Base-by-base conservation (phyloP, 768 basidiomycete species). In the Mycena maculata region DNA sequence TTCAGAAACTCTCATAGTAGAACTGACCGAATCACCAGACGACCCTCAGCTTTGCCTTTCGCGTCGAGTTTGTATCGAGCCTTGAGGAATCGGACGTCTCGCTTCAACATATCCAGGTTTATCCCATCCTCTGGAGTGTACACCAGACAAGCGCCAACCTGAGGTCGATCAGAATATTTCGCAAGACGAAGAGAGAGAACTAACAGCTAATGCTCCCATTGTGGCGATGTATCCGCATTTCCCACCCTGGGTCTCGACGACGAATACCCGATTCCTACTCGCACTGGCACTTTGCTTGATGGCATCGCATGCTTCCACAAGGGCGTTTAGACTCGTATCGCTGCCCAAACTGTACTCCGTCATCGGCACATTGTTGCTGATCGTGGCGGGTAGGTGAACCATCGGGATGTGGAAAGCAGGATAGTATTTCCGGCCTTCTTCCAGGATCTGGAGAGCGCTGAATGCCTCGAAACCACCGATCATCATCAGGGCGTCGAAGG, bases 231-330 rank as follows among this genome's bases (percentile, higher is more conserved):
- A 99, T 11, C 98, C 98, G 76, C 94, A 98, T 76, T 92, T 91
- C 11, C 97, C 98, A 53, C 98, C 98, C 78, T 99, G 98, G 0
- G 96, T 98, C 80, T 99, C 97, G 20, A 99, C 95, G 1, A 99
- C 93, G 76, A 99, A 99, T 65, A 98, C 98, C 45, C 98, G 84
- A 78, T 99, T 96, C 68, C 98, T 80, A 75, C 95, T 98, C 6
- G 98, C 97, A 60, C 93, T 93, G 12, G 98, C 98, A 75, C 95
- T 96, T 84, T 99, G 98, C 82, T 96, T 98, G 81, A 99, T 98
- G 44, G 96, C 91, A 79, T 99, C 98, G 76, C 97, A 99, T 8
- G 98, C 98, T 67, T 96, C 94, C 58, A 99, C 96, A 31, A 99
- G 84, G 3, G 96, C 96, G 77, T 99, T 99, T 84, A 99, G 83